Evolutionary conservation across 2,329 filamentous ascomycete genomes (phyloP).

Genomic region (Neonectria neomacrospora): DNA sequence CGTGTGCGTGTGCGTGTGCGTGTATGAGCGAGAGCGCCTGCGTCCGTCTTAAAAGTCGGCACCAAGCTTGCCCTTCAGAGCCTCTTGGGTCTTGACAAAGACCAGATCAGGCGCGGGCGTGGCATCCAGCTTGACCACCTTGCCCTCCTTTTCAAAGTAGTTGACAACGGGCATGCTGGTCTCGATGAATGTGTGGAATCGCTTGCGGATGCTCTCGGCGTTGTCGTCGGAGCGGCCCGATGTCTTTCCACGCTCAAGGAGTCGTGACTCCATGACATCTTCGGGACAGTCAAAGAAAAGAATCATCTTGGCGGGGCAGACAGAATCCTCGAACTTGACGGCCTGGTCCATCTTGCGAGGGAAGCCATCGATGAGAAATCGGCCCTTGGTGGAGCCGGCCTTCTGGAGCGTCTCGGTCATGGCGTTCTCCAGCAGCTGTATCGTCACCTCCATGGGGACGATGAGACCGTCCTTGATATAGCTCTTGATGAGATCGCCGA

Average conservation of each 20-base stretch:
- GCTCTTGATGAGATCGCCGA: conserved; percentile 90
- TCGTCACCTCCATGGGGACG: conserved; percentile 98
- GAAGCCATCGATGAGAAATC: conserved; percentile 87
- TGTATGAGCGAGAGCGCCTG: not conserved
- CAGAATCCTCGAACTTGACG: conserved; percentile 88
- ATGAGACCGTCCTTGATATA: conserved; percentile 96
- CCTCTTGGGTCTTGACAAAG: conserved; percentile 63
- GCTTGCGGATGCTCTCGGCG: conserved; percentile 93
- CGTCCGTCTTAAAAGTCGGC: conserved; percentile 41
- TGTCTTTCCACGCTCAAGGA: conserved; percentile 92
- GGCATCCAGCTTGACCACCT: conserved; percentile 84
- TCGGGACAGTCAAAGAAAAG: conserved; percentile 96
- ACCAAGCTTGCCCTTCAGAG: conserved; percentile 62
- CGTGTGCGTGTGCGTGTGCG: conserved; percentile 17
- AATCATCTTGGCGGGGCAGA: conserved; percentile 85
- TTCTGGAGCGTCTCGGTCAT: conserved; percentile 78
- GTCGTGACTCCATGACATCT: conserved; percentile 82
- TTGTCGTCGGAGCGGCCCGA: conserved; percentile 94
- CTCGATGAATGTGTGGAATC: conserved; percentile 93
- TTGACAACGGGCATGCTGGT: conserved; percentile 98
- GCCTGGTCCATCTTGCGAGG: conserved; percentile 98
- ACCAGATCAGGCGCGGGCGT: conserved; percentile 73
- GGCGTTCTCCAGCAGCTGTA: conserved; percentile 91
- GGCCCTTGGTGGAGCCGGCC: conserved; percentile 62
- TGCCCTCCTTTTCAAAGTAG: conserved; percentile 79